Evolutionary conservation across 2,329 filamentous ascomycete species (phyloP).

Genomic region (Fusarium sp.): DNA sequence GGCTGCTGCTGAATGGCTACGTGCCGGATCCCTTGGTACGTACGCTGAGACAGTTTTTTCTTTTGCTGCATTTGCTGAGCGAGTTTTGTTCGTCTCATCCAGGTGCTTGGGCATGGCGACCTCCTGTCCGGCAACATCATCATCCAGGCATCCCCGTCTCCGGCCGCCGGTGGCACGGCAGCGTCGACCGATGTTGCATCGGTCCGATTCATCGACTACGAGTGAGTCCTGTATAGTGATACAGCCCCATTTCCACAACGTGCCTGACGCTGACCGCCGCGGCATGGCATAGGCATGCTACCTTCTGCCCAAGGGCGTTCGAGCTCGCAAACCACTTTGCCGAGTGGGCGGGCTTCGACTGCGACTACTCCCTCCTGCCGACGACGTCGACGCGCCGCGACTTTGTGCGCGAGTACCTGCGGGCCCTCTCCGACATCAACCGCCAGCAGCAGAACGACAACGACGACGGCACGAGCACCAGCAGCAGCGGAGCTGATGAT

Average conservation of each 20-base stretch:
- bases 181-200: slow-evolving; percentile 15
- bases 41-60: slow-evolving; percentile 15
- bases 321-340: slow-evolving; percentile 45
- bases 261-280: not conserved
- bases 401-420: slow-evolving; percentile 39
- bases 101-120: slow-evolving; percentile 45
- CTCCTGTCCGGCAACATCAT: slow-evolving; percentile 44
- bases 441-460: slow-evolving; percentile 3
- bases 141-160: slow-evolving; percentile 23
- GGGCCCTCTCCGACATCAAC: slow-evolving; percentile 17
- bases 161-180: not conserved
- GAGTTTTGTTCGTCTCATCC: not conserved
- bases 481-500: not conserved
- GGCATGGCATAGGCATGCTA: slow-evolving; percentile 36
- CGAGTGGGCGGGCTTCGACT: slow-evolving; percentile 43
- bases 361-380: slow-evolving; percentile 35
- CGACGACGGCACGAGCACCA: no score
- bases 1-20: slow-evolving; percentile 20
- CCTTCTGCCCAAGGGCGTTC: slow-evolving; percentile 42
- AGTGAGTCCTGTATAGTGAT: slow-evolving; percentile 24
- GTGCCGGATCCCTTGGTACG: slow-evolving; percentile 38
- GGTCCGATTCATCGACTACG: slow-evolving; percentile 45
- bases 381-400: slow-evolving; percentile 33
- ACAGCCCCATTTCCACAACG: slow-evolving; percentile 3
- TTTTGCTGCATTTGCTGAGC: not conserved